Evolutionary conservation across 768 basidiomycete genomes (phyloP).

Genomic region (Tylopilus sp.): DNA sequence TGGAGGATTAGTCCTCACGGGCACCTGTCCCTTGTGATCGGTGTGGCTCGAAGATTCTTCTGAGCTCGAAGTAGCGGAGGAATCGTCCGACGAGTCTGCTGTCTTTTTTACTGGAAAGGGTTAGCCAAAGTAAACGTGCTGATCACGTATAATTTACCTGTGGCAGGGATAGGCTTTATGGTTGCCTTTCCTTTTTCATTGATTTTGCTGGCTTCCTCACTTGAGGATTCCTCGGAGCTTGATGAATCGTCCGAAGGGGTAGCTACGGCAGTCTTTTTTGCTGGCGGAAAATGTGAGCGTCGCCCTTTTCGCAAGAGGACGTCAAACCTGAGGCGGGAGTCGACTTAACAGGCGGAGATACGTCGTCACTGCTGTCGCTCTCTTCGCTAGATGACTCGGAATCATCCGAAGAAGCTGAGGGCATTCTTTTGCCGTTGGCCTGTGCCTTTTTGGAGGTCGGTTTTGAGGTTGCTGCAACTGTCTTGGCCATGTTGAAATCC

Average conservation of each 20-base stretch:
- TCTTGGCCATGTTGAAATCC: slow-evolving; percentile 38
- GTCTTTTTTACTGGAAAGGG: neutral
- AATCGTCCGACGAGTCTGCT: neutral
- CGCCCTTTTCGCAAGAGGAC: no score
- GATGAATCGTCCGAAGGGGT: no score
- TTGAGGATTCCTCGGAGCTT: no score
- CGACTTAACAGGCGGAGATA: neutral
- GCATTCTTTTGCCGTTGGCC: neutral
- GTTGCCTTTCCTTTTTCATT: no score
- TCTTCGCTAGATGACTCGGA: slow-evolving; percentile 7
- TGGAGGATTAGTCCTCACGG: no score
- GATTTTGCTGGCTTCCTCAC: no score
- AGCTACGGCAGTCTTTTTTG: no score
- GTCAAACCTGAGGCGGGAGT: slow-evolving; percentile 3
- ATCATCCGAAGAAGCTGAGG: slow-evolving; percentile 1
- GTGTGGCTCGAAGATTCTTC: slow-evolving; percentile 1
- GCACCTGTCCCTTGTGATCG: neutral
- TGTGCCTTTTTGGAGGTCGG: neutral
- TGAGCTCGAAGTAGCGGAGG: neutral
- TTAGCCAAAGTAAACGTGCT: neutral
- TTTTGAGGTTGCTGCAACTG: slow-evolving; percentile 27
- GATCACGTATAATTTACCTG: no score
- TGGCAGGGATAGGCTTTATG: no score
- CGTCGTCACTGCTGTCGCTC: slow-evolving; percentile 5
- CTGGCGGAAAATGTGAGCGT: no score